A percentile compares a stretch with the other conserved stretches of the same genome.
Conservation (phyloP, 805 yeast genomes). For the Starmerella apicola region DNA sequence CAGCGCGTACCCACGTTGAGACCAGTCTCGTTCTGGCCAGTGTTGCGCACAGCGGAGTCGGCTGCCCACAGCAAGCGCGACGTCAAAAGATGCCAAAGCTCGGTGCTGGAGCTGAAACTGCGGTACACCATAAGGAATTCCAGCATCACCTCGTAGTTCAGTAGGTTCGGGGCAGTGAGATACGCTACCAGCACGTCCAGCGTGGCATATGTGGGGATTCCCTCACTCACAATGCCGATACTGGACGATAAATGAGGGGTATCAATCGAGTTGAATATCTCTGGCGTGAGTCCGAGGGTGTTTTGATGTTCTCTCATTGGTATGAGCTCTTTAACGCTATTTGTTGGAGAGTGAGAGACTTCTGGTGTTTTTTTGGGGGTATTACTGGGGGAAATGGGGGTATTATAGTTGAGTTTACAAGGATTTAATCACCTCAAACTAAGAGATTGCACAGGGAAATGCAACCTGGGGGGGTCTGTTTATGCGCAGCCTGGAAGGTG, state of each 20-base stretch:
- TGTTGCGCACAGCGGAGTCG: conserved; percentile 24
- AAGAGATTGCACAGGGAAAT: no score
- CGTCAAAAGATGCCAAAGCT: conserved; percentile 48
- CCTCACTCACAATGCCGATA: conserved; percentile 3
- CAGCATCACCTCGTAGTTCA: conserved; percentile 66
- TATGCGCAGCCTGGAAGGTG: no score
- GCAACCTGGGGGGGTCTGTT: no score
- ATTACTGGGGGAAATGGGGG: no score
- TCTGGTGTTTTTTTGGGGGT: no score
- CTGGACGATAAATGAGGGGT: conserved; percentile 7
- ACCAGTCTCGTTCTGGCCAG: conserved; percentile 26
- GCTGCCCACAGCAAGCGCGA: conserved; percentile 66
- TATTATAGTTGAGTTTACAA: no score
- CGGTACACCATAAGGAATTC: conserved; percentile 83
- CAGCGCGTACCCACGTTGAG: conserved; percentile 45
- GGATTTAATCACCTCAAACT: no score
- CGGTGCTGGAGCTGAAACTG: conserved; percentile 46
- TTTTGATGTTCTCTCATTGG: no score
- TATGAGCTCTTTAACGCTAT: no score
- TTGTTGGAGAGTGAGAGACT: no score
- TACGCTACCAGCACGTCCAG: conserved; percentile 25
- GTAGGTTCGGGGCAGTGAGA: conserved; percentile 53
- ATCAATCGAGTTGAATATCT: conserved; percentile 4
- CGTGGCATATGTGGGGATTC: conserved; percentile 17
- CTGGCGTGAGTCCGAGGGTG: conserved; percentile 9